A percentile compares a stretch with the other conserved stretches of the same genome.
These are phyloP conservation scores for Taphrina sp. DNA, from an alignment of 1,139 yeast species.

Conservation along the genomic window DNA sequence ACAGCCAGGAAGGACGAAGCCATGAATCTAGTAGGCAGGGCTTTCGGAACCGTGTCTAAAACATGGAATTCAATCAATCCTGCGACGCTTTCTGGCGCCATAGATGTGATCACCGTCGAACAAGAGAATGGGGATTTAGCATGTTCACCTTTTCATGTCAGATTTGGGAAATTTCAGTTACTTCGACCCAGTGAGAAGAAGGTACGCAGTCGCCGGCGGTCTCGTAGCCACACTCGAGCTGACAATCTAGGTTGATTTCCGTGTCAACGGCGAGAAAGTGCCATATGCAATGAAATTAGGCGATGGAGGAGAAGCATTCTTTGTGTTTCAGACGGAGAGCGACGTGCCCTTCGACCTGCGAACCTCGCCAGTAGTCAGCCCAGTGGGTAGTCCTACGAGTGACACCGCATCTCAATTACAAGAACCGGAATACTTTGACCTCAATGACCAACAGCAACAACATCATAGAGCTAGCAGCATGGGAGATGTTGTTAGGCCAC, in stretches of 20 bases:
- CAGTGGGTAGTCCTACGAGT: constrained; percentile 48
- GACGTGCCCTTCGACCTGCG: constrained; percentile 73
- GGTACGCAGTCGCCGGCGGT: constrained; percentile 38
- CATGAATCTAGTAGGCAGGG: constrained; percentile 27
- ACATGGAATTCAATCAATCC: constrained; percentile 98
- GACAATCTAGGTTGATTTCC: constrained; percentile 53
- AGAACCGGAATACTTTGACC: constrained; percentile 31
- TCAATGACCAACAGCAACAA: constrained; percentile 24
- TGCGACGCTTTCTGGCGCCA: constrained; percentile 74
- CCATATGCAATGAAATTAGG: constrained; percentile 93
- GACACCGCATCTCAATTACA: constrained; percentile 16
- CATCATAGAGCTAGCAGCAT: constrained; percentile 27
- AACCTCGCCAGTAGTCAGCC: constrained; percentile 90
- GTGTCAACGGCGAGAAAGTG: constrained; percentile 77
- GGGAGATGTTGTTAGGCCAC: constrained; percentile 10
- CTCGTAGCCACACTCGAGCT: constrained; percentile 49
- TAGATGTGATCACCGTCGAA: constrained; percentile 94
- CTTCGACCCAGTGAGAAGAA: constrained; percentile 95
- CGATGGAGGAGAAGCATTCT: constrained; percentile 97
- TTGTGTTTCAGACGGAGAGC: constrained; percentile 81
- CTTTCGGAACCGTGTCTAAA: constrained; percentile 57
- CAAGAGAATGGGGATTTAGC: constrained; percentile 77
- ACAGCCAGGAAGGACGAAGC: no score
- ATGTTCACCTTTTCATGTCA: constrained; percentile 94
- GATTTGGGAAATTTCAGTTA: constrained; percentile 91